Base-by-base conservation (phyloP, 2,329 filamentous ascomycete genomes). In the Sarocladium kiliense region DNA sequence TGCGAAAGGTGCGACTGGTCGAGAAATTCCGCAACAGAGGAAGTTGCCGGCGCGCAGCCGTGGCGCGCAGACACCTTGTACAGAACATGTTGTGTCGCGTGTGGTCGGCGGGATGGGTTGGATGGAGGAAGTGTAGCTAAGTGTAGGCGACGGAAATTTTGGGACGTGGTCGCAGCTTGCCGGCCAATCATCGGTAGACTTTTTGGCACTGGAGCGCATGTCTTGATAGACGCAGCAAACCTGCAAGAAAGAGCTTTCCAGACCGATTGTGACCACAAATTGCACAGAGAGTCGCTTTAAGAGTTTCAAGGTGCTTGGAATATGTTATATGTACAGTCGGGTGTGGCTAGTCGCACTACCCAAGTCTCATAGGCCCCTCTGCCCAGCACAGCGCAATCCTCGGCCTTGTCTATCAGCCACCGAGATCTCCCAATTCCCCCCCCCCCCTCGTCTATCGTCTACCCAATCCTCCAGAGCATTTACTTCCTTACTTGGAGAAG, bases 1-100 rank as follows among this genome's bases (percentile, higher is more conserved):
- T 65, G 63, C 69, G 65, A 60, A 70, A 61, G 54, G 68, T 60
- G 41, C 67, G 57, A 42, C 69, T 68, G 23, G 70, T 70, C 57
- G 75, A 77, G 63, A 80, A 74, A 47, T 68, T 62, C 45, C 74
- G 68, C 42, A 66, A 44, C 32, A 68, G 51, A 9, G 64, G 63
- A 26, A 69, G 62, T 54, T 65, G 63, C 26, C 64, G 65, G 58
- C 63, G 65, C 53, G 64, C 56, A 47, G 69, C 60, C 57, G 68
- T 63, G 56, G 76, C 70, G 57, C 77, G 77, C 53, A 85, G 69
- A 66, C 81, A 85, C 60, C 71, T 64, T 59, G 68, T 67, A 65
- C 73, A 75, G 59, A 75, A 68, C 73, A 75, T 75, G 4, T 44
- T 44, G 14, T 55, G 59, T 67, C 62, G 59, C 36, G 36, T 57